Percentiles rank a stretch among this genome's conserved stretches.
Evolutionary conservation across 2,329 filamentous ascomycete species (phyloP).

Genomic region (Zymoseptoria passerinii): DNA sequence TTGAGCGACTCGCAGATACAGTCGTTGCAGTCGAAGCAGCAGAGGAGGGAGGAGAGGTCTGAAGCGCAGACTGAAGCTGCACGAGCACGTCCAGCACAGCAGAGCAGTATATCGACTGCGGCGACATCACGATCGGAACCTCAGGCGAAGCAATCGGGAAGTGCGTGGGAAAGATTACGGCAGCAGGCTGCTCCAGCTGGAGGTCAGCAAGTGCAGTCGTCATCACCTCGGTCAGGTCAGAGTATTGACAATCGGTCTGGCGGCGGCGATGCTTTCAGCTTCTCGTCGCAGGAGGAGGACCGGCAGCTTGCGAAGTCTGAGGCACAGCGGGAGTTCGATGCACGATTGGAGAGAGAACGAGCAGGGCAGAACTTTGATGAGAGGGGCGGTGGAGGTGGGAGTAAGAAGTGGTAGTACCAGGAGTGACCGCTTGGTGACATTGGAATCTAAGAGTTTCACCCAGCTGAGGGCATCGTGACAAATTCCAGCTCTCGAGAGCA

Average conservation of each 20-base stretch:
- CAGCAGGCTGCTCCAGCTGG: conserved; percentile 22
- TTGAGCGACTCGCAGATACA: conserved; percentile 26
- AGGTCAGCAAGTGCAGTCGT: conserved; percentile 14
- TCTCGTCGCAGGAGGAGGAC: conserved; percentile 37
- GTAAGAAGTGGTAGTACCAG: background rate
- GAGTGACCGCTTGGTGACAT: background rate
- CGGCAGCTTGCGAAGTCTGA: conserved; percentile 36
- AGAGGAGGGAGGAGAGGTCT: conserved; percentile 28
- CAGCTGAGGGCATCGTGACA: too few species aligned
- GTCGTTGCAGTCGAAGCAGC: conserved; percentile 3
- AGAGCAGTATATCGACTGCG: background rate
- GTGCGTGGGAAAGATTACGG: conserved; percentile 39
- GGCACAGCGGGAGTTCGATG: conserved; percentile 45
- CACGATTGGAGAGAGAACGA: conserved; percentile 41
- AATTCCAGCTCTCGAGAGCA: background rate
- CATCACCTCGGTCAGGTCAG: conserved; percentile 13
- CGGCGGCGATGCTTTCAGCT: conserved; percentile 38
- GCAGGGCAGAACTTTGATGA: conserved; percentile 37
- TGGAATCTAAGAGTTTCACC: background rate
- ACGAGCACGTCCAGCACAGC: conserved; percentile 7
- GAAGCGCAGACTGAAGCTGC: conserved; percentile 26
- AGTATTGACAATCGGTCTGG: conserved; percentile 20
- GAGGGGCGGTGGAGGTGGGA: background rate
- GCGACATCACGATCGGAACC: background rate
- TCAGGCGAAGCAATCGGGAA: conserved; percentile 21